A percentile compares a stretch with the other conserved stretches of the same genome.
These are phyloP conservation scores for Candida sp. DNA, from an alignment of 1,139 yeast genomes.

Conservation along the genomic window DNA sequence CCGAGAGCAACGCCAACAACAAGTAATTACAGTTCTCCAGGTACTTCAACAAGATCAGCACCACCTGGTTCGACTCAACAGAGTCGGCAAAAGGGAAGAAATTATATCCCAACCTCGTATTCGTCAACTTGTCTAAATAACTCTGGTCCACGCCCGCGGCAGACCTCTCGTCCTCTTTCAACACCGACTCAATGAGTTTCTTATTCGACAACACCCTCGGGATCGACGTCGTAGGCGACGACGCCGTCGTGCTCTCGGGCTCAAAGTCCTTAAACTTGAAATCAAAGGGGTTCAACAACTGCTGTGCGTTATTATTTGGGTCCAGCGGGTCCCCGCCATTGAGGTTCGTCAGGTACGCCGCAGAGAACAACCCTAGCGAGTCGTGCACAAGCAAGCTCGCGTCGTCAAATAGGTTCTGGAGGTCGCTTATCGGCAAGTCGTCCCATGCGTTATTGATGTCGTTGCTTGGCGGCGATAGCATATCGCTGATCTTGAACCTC, in stretches of 20 bases:
- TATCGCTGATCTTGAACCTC: slow-evolving; percentile 21
- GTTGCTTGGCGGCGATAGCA: slow-evolving; percentile 22
- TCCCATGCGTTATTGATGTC: slow-evolving; percentile 13
- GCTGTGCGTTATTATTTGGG: neutral
- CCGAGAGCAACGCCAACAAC: slow-evolving; percentile 38
- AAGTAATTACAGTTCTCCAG: slow-evolving; percentile 40
- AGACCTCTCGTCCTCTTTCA: slow-evolving; percentile 24
- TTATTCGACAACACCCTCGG: neutral
- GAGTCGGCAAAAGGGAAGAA: slow-evolving; percentile 44
- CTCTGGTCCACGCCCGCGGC: slow-evolving; percentile 37
- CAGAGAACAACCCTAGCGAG: slow-evolving; percentile 18
- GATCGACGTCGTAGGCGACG: neutral
- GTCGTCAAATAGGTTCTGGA: slow-evolving; percentile 45
- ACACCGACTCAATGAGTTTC: slow-evolving; percentile 25
- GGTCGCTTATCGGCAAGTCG: slow-evolving; percentile 17
- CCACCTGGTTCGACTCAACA: slow-evolving; percentile 38
- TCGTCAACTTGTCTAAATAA: slow-evolving; percentile 33
- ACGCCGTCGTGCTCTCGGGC: neutral
- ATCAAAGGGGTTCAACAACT: neutral
- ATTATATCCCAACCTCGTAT: slow-evolving; percentile 32
- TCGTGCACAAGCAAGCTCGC: slow-evolving; percentile 56
- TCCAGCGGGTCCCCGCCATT: neutral
- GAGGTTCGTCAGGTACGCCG: slow-evolving; percentile 9
- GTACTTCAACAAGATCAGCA: slow-evolving; percentile 34
- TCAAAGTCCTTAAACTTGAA: neutral